Percentiles rank a stretch among this genome's conserved stretches.
These are phyloP conservation scores for Corylus avellana DNA, from an alignment of 306 rosid species.

Conservation along the genomic window DNA sequence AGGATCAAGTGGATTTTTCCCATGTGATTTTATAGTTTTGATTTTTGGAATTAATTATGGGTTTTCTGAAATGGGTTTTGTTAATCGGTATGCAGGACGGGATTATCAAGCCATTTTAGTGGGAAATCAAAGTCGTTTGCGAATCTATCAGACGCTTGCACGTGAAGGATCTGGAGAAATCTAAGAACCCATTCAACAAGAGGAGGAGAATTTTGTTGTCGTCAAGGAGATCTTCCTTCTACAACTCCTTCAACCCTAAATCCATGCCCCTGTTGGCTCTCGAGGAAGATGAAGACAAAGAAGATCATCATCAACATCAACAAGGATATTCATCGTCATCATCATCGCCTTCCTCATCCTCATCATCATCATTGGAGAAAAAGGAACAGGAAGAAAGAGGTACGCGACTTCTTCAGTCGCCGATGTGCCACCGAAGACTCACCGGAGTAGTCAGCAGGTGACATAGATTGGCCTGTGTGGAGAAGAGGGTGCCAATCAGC, in stretches of 20 bases:
- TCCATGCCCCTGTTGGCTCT: slow-evolving; percentile 89
- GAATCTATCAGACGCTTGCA: slow-evolving; percentile 57
- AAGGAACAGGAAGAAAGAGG: no score
- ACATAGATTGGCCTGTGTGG: no score
- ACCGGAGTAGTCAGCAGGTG: no score
- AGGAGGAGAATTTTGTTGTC: slow-evolving; percentile 14
- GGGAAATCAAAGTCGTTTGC: slow-evolving; percentile 90
- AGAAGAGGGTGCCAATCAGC: no score
- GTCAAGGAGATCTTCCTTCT: slow-evolving; percentile 60
- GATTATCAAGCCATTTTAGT: slow-evolving; percentile 71
- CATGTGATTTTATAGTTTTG: not conserved
- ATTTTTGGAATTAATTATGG: not conserved
- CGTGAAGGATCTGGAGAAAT: slow-evolving; percentile 61
- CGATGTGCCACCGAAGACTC: no score
- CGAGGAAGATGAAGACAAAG: slow-evolving; percentile 7
- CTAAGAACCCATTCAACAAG: slow-evolving; percentile 81
- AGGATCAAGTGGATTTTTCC: no score
- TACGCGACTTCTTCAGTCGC: no score
- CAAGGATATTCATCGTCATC: no score
- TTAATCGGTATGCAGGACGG: slow-evolving; percentile 54
- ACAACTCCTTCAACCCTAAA: slow-evolving; percentile 70
- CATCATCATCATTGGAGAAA: no score
- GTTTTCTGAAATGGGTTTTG: not conserved
- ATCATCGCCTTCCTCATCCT: no score
- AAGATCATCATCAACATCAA: no score